Evolutionary conservation across 148 eudicot species (phyloP), one percentile per base, ranked within the genome.

Genomic region (Cornus kousa): DNA sequence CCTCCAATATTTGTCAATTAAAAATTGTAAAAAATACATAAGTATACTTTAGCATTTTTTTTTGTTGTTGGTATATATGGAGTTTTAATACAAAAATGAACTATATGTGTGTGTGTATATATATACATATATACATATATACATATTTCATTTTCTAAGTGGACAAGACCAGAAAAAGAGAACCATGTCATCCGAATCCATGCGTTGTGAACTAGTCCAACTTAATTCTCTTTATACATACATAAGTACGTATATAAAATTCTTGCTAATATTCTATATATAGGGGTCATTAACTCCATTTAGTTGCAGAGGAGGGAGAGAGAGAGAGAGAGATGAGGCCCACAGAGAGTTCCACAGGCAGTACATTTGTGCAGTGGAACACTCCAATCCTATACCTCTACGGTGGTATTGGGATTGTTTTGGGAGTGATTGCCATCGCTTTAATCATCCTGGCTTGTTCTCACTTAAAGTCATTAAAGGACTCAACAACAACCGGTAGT

Each of bases 361-460:
- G 68, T 35, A 35, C 68, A 23, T 22, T 66, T 13, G 10, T 22
- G 32, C 68, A 68, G 33, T 64, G 78, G 78, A 75, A 39, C 78
- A 65, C 70, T 50, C 70, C 78, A 12, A 17, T 75, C 12, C 70
- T 59, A 28, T 75, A 64, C 68, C 59, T 75, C 7, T 75, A 62
- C n/a, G 78, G 78, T 20, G 70, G 78, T 22, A 55, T 75, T 64
- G 70, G 55, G 50, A 9, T 75, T 55, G 28, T 75, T 69, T 20
- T 75, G n/a, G 59, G 35, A 33, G 43, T 65, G 50, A 75, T 75
- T 75, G 78, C 78, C 12, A 1, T 75, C 1, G 66, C 70, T 37
- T 65, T 75, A 32, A 69, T 75, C 31, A 39, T 64, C 78, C 70
- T 75, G 40, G 70, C 70, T 22, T 75, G 78, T 20, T 35, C 78